phyloP scores from a whole-genome alignment of 345 rosid species.

The Eucalyptus erythrocorys region DNA sequence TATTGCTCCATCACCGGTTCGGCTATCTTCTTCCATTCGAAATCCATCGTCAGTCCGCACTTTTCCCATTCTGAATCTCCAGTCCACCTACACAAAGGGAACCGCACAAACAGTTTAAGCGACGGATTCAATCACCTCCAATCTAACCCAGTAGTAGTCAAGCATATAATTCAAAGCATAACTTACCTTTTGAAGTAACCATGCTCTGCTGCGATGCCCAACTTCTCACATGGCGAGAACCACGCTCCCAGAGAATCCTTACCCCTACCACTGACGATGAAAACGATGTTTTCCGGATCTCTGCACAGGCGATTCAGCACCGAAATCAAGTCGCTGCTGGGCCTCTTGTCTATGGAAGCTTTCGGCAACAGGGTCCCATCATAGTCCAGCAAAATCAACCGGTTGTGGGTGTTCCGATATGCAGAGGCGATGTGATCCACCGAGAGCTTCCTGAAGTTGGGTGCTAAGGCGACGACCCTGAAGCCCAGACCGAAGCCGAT shows the following conservation, averaged over 20 bases:
- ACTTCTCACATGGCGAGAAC: constrained; percentile 50
- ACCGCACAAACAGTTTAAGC: neutral
- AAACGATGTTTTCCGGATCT: constrained; percentile 66
- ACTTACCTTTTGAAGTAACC: constrained; percentile 67
- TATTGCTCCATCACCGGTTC: constrained; percentile 75
- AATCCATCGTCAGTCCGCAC: constrained; percentile 15
- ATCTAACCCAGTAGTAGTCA: neutral
- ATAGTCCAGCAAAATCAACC: constrained; percentile 73
- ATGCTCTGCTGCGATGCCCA: constrained; percentile 86
- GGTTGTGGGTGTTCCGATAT: constrained; percentile 32
- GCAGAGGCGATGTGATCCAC: constrained; percentile 39
- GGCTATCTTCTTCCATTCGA: constrained; percentile 56
- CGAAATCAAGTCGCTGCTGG: constrained; percentile 36
- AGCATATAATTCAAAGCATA: neutral
- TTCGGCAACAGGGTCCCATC: constrained; percentile 76
- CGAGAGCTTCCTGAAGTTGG: constrained; percentile 49
- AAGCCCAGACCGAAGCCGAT: constrained; percentile 66
- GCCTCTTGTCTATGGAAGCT: constrained; percentile 36
- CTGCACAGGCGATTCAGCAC: constrained; percentile 47
- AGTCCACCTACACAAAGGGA: constrained; percentile 34
- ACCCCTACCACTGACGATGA: constrained; percentile 82
- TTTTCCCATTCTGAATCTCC: constrained; percentile 51
- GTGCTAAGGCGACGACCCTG: constrained; percentile 61
- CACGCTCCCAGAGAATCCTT: constrained; percentile 57
- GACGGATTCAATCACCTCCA: neutral